Base-by-base conservation (phyloP, 129 eudicot species). In the Pseudognaphalium luteoalbum region DNA sequence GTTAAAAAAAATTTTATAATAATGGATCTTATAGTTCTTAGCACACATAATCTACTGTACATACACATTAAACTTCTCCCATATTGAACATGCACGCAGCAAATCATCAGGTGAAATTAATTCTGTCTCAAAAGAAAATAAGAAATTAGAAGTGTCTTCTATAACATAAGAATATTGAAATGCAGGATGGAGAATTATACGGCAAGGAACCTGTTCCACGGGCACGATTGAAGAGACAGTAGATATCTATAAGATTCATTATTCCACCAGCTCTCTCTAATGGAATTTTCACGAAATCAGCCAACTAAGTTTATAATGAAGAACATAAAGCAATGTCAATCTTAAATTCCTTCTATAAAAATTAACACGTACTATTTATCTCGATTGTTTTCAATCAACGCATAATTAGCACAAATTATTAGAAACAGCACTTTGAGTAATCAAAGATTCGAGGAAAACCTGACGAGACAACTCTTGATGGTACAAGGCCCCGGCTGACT, bases 11-110 rank as follows among this genome's bases (percentile, higher is more conserved):
- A 0, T 25, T 25, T 25, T 25, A 25, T 25, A 25, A 25, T 25
- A 25, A 8, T 34, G 1, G 15, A 2, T 64, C 1, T 16, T 34
- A 64, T n/a, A 30, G 33, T 7, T 29, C 69, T 64, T 4, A 5
- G 69, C 41, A 30, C 35, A 60, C 25, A 60, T 60, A 25, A 60
- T 60, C 7, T 30, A 25, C 7, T 42, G 52, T 59, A 71, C 96
- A 74, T 88, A 92, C 98, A 91, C 97, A 63, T 91, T 94, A 80
- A 95, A 86, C 86, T 95, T 95, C 78, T 89, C 97, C 99, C 99
- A 94, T 32, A 95, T 88, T 5, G 88, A 85, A 77, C 99, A 95
- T 61, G 99, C 99, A 60, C 87, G 92, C 59, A 91, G 83, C 83
- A 95, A 84, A 85, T 95, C 99, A 80, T 95, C 99, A 44, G 99